Evolutionary conservation across 495 filamentous ascomycete genomes (phyloP).

Genomic region (Hyaloscypha finlandica): DNA sequence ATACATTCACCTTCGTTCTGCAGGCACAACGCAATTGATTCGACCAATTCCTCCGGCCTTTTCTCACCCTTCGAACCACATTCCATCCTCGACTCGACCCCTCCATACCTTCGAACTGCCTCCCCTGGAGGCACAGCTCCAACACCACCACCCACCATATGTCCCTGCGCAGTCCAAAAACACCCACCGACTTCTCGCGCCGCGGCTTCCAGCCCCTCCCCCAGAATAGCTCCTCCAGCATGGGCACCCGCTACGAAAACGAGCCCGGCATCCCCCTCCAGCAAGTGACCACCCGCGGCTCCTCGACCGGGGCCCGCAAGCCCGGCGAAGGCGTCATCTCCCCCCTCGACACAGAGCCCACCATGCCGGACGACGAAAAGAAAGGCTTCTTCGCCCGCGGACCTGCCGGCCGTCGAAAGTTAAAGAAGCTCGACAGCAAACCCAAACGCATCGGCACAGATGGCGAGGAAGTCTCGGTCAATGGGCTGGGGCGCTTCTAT

Average conservation of each 20-base stretch:
- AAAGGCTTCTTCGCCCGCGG: slow-evolving; percentile 53
- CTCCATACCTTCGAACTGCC: background rate
- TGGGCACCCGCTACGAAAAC: slow-evolving; percentile 18
- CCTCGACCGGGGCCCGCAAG: slow-evolving; percentile 51
- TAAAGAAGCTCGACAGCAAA: slow-evolving; percentile 41
- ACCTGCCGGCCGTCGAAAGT: slow-evolving; percentile 57
- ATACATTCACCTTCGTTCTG: slow-evolving; percentile 9
- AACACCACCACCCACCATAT: slow-evolving; percentile 1
- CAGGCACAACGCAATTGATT: slow-evolving; percentile 4
- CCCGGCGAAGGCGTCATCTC: slow-evolving; percentile 39
- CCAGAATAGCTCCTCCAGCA: slow-evolving; percentile 16
- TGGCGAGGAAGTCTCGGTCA: slow-evolving; percentile 67
- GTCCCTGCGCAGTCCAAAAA: slow-evolving; percentile 27
- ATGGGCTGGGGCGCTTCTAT: slow-evolving; percentile 84
- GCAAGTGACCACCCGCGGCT: slow-evolving; percentile 48
- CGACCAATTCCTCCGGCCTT: background rate
- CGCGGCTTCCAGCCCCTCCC: slow-evolving; percentile 30
- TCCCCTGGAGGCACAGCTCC: background rate
- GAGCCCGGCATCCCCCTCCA: slow-evolving; percentile 54
- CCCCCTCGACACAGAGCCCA: slow-evolving; percentile 31
- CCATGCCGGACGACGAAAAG: slow-evolving; percentile 43
- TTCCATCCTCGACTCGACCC: slow-evolving; percentile 5
- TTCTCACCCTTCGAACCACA: background rate
- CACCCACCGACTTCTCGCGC: slow-evolving; percentile 15
- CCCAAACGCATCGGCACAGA: slow-evolving; percentile 37